These are phyloP conservation scores for Cyberlindnera xylosilytica DNA, from an alignment of 805 yeast genomes.

Conservation along the genomic window DNA sequence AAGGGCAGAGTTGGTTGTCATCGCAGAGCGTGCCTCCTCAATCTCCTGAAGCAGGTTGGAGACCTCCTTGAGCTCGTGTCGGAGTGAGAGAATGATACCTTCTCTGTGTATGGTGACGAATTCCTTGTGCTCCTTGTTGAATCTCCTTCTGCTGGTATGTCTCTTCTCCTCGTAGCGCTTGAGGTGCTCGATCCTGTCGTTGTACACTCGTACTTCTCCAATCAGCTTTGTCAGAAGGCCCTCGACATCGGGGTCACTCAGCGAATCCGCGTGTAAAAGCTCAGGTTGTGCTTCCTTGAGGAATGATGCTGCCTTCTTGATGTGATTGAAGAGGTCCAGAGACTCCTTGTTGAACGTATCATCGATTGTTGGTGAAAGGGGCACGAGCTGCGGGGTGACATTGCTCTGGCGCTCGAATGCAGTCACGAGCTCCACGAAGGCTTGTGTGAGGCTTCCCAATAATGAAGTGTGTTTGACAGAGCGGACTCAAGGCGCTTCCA, in stretches of 20 bases:
- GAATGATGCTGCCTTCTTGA: conserved; percentile 29
- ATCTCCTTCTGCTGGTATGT: conserved; percentile 16
- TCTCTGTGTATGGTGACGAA: too few species aligned
- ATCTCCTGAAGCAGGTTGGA: too few species aligned
- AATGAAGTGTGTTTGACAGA: too few species aligned
- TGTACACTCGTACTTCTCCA: conserved; percentile 52
- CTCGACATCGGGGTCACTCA: conserved; percentile 32
- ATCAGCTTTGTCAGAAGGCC: conserved; percentile 52
- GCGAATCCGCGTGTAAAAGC: conserved; percentile 18
- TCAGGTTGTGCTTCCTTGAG: conserved; percentile 25
- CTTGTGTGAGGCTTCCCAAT: conserved; percentile 20
- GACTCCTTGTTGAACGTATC: conserved; percentile 25
- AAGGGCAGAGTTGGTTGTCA: too few species aligned
- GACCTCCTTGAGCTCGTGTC: too few species aligned
- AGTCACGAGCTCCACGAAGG: conserved; percentile 11
- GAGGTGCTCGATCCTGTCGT: conserved; percentile 46
- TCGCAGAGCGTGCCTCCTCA: too few species aligned
- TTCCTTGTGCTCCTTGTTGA: too few species aligned
- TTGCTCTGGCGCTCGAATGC: conserved; percentile 11
- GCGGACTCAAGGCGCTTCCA: too few species aligned
- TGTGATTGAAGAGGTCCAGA: conserved; percentile 21
- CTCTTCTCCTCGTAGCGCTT: conserved; percentile 52
- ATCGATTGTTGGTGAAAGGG: conserved; percentile 8
- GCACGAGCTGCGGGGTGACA: conserved; percentile 1
- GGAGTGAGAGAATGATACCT: too few species aligned